Conservation (phyloP, 2,329 filamentous ascomycete genomes). For the Achaetomium macrosporum region DNA sequence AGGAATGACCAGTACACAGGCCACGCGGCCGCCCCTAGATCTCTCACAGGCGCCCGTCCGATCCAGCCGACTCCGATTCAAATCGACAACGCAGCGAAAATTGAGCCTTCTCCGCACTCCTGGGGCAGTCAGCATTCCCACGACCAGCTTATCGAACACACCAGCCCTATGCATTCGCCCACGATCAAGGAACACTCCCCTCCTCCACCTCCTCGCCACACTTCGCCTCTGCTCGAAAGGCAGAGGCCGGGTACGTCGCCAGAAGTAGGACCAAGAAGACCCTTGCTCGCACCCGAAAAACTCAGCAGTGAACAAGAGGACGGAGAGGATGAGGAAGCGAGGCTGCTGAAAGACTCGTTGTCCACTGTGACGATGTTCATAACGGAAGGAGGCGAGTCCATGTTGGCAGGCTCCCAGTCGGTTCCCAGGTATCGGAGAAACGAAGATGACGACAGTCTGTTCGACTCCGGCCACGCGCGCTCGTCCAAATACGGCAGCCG, state of each 20-base stretch:
- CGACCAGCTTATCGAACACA: conserved; percentile 41
- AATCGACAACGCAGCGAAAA: conserved; percentile 39
- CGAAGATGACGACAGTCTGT: conserved; percentile 51
- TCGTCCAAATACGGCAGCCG: conserved; percentile 35
- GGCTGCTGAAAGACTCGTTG: conserved; percentile 47
- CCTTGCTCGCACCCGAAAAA: conserved; percentile 27
- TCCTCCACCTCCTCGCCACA: conserved; percentile 38
- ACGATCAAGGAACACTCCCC: conserved; percentile 34
- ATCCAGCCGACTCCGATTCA: conserved; percentile 43
- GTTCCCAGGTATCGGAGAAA: conserved; percentile 34
- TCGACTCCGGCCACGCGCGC: conserved; percentile 42
- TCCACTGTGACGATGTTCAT: conserved; percentile 44
- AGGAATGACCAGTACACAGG: conserved; percentile 34
- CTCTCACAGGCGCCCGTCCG: conserved; percentile 41
- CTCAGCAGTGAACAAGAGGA: conserved; percentile 27
- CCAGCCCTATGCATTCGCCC: conserved; percentile 31
- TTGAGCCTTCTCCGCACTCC: conserved; percentile 45
- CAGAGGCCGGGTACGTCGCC: conserved; percentile 31
- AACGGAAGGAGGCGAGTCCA: conserved; percentile 16
- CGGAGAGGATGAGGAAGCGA: conserved; percentile 48
- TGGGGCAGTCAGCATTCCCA: conserved; percentile 48
- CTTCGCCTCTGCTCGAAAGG: conserved; percentile 27
- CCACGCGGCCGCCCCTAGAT: conserved; percentile 33
- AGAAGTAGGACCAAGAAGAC: conserved; percentile 30
- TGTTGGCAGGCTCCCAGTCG: conserved; percentile 22